phyloP scores from a whole-genome alignment of 208 protist genomes.

The Phytomonas serpens region DNA sequence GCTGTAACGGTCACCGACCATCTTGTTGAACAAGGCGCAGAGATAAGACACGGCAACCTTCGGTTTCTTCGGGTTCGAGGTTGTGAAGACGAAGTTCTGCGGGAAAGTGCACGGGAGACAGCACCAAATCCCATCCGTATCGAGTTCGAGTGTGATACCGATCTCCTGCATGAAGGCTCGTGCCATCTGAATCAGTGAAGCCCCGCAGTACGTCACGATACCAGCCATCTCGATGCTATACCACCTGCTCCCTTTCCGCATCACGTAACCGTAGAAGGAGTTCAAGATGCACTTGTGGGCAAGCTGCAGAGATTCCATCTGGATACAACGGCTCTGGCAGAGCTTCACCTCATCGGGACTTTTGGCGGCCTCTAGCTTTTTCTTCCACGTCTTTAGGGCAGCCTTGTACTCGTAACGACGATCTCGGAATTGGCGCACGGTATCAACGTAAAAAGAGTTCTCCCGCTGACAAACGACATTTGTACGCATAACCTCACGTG shows the following conservation, averaged over 20 bases:
- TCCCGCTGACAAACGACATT: slow-evolving; percentile 99
- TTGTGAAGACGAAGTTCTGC: slow-evolving; percentile 93
- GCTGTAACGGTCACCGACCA: slow-evolving; percentile 95
- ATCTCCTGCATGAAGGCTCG: slow-evolving; percentile 96
- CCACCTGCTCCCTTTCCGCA: slow-evolving; percentile 98
- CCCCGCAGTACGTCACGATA: slow-evolving; percentile 97
- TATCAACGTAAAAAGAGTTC: slow-evolving; percentile 99
- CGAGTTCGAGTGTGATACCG: slow-evolving; percentile 98
- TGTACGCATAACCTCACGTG: slow-evolving; percentile 75
- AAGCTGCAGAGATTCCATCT: slow-evolving; percentile 99
- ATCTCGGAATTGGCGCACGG: slow-evolving; percentile 98
- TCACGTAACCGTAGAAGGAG: slow-evolving; percentile 99
- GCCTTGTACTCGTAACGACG: slow-evolving; percentile 99
- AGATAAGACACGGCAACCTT: slow-evolving; percentile 92
- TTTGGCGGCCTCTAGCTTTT: slow-evolving; percentile 80
- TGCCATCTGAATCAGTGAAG: slow-evolving; percentile 98
- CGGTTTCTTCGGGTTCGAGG: slow-evolving; percentile 31
- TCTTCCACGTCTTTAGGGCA: slow-evolving; percentile 94
- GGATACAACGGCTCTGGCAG: slow-evolving; percentile 90
- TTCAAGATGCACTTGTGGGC: slow-evolving; percentile 99
- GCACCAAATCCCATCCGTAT: slow-evolving; percentile 99
- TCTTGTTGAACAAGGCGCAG: slow-evolving; percentile 98
- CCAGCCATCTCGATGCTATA: slow-evolving; percentile 99
- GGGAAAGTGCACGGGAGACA: slow-evolving; percentile 97
- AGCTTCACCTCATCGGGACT: slow-evolving; percentile 81